Evolutionary conservation across 257 asterid genomes (phyloP).

Genomic region (Solanum medicagineum): DNA sequence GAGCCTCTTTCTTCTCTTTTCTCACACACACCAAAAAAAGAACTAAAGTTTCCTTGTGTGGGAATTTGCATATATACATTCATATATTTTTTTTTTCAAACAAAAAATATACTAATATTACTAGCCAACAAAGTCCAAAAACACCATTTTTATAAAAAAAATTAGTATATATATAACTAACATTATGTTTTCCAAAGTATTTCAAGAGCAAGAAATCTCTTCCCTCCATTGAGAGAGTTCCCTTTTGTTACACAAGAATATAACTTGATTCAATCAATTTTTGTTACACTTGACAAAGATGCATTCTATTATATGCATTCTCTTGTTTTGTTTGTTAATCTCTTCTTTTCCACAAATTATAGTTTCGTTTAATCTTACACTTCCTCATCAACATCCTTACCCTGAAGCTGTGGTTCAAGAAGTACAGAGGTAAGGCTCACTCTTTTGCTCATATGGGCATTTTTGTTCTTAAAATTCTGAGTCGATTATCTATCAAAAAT

Average conservation of each 20-base stretch:
- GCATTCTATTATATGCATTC: conserved; percentile 38
- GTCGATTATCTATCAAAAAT: background rate
- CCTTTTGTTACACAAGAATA: conserved; percentile 13
- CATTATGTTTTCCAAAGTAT: conserved; percentile 12
- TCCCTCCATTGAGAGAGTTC: conserved; percentile 18
- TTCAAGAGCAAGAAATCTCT: conserved; percentile 30
- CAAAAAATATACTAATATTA: background rate
- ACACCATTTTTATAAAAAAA: background rate
- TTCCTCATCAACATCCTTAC: conserved; percentile 83
- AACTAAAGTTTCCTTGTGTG: background rate
- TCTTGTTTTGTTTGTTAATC: conserved; percentile 28
- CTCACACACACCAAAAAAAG: background rate
- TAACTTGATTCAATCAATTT: conserved; percentile 3
- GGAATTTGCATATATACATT: background rate
- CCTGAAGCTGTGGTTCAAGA: conserved; percentile 78
- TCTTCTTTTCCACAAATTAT: background rate
- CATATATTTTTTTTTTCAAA: conserved; percentile 9
- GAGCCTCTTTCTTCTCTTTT: background rate
- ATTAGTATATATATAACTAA: conserved; percentile 1
- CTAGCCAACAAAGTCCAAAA: conserved; percentile 18
- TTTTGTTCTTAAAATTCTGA: accelerated
- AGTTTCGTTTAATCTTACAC: conserved; percentile 49
- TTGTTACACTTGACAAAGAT: conserved; percentile 21
- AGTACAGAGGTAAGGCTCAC: conserved; percentile 43
- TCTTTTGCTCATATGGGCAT: background rate